Evolutionary conservation across 164 flowering plant species (phyloP).

Genomic region (Aristolochia fimbriata): DNA sequence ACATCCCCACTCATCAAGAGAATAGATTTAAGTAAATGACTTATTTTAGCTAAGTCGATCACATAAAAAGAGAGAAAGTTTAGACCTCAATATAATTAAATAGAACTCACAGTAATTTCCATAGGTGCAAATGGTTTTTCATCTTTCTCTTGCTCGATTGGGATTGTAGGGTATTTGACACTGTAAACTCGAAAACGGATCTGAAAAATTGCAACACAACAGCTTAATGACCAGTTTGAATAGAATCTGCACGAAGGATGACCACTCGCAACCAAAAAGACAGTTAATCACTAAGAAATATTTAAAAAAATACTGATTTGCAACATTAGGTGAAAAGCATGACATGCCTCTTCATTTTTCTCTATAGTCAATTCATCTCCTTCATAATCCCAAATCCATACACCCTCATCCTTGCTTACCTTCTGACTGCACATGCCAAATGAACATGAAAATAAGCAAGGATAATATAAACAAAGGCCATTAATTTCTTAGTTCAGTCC

Average conservation of each 20-base stretch:
- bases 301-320: too few species aligned
- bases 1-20: neutral
- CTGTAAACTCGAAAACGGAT: slow-evolving; percentile 55
- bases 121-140: slow-evolving; percentile 86
- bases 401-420: slow-evolving; percentile 20
- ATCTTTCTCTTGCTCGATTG: slow-evolving; percentile 51
- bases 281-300: too few species aligned
- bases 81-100: neutral
- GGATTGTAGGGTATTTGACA: slow-evolving; percentile 57
- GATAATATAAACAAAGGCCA: neutral
- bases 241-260: neutral
- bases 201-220: slow-evolving; percentile 29
- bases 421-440: neutral
- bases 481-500: too few species aligned
- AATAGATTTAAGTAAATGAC: too few species aligned
- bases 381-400: slow-evolving; percentile 51
- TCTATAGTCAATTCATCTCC: slow-evolving; percentile 30
- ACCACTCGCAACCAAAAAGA: too few species aligned
- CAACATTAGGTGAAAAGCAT: neutral
- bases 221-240: neutral
- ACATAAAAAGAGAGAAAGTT: neutral
- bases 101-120: slow-evolving; percentile 64
- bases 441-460: neutral
- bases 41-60: too few species aligned
- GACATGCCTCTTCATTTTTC: slow-evolving; percentile 44